These are phyloP conservation scores for Phoenix roebelenii DNA, from an alignment of 176 grass and related monocot genomes.

Conservation along the genomic window DNA sequence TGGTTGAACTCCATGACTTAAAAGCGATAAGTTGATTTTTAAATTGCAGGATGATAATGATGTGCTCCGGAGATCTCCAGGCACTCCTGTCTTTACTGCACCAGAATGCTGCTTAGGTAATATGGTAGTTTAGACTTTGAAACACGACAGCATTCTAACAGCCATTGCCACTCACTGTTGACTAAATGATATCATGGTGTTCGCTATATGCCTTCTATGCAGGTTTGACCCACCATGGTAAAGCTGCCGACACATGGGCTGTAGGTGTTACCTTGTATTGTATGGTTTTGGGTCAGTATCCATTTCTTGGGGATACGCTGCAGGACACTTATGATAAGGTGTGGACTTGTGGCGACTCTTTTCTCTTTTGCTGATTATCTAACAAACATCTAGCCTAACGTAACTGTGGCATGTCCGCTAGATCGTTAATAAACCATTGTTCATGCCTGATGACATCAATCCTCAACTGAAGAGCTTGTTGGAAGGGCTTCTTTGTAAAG, in stretches of 20 bases:
- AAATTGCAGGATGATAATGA: constrained; percentile 72
- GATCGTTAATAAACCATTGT: constrained; percentile 53
- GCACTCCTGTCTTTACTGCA: constrained; percentile 85
- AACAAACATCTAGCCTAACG: neutral
- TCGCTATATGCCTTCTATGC: neutral
- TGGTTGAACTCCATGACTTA: no score
- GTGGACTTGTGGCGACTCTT: neutral
- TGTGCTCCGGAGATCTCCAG: constrained; percentile 68
- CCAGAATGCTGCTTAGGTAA: constrained; percentile 89
- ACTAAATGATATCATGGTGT: no score
- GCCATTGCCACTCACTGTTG: no score
- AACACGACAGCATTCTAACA: neutral
- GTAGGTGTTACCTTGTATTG: constrained; percentile 83
- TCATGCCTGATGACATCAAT: constrained; percentile 44
- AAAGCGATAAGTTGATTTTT: constrained; percentile 9
- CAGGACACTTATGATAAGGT: constrained; percentile 89
- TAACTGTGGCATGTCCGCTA: neutral
- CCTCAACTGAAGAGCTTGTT: constrained; percentile 58
- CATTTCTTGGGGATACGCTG: constrained; percentile 74
- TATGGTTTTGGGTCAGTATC: constrained; percentile 72
- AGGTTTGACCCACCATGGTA: constrained; percentile 67
- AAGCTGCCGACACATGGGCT: constrained; percentile 67
- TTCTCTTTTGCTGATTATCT: neutral
- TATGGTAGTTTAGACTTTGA: constrained; percentile 2
- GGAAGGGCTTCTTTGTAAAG: constrained; percentile 78